Base-by-base conservation (phyloP, 2,329 filamentous ascomycete species). In the Aspergillus sp. region DNA sequence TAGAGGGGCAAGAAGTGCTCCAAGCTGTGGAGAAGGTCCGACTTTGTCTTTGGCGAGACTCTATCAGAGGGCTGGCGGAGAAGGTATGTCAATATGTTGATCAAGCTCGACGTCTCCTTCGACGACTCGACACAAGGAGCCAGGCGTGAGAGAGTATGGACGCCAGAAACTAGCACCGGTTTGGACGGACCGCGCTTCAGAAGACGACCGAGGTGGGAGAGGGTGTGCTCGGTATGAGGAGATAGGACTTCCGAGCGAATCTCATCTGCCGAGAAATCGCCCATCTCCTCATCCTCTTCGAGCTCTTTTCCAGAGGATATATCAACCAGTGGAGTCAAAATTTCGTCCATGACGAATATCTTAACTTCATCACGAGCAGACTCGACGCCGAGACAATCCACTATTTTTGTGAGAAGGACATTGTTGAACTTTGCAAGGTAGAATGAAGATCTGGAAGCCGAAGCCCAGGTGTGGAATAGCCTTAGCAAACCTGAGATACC, bases 281-380 rank as follows among this genome's bases (percentile, higher is more conserved):
- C 64, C 60, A 75, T 62, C 43, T 74, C 69, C 40, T 74, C 82
- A 1, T 80, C 82, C 59, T 86, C 81, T 12, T 76, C 68, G 5
- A 83, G 79, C 8, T 84, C 79, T 57, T 74, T 74, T 1, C 83
- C 81, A 53, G 80, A 77, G 2, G 86, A 83, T 49, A 89, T 76
- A 55, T 80, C 81, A 35, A 91, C 82, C 35, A 93, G 78, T 56
- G 86, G 89, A 44, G 84, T 83, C 45, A 99, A 73, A 43, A 98
- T 88, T 11, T 86, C 77, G 57, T 84, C 82, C 31, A 99, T 79
- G 1, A 93, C 85, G 70, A 91, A 96, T 0, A 90, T 77, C 69
- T 93, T 95, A 56, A 99, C 93, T 56, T 92, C 88, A 61, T 93
- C 90, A 72, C 95, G 95, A 0, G 90, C 86, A 54, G 90, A 93